phyloP scores from a whole-genome alignment of 192 early-diverging fungal species.

The Allomyces javanicus region DNA sequence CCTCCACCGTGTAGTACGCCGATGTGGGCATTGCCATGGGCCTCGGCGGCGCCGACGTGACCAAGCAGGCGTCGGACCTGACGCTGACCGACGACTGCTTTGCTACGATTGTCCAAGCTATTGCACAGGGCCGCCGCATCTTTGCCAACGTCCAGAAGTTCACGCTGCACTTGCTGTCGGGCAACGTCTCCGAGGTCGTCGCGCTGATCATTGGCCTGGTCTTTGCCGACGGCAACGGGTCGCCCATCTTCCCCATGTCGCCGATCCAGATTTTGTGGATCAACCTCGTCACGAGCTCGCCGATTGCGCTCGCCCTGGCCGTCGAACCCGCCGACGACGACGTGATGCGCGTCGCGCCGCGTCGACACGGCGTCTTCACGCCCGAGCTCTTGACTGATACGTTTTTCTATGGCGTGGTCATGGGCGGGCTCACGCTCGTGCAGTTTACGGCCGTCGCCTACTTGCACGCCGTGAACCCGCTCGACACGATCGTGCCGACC shows the following conservation, averaged over 20 bases:
- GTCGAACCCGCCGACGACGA: constrained; percentile 69
- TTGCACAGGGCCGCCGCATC: constrained; percentile 79
- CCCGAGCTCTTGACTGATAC: constrained; percentile 46
- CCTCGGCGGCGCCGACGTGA: constrained; percentile 83
- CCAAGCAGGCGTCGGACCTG: constrained; percentile 96
- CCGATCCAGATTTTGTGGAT: constrained; percentile 61
- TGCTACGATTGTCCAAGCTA: constrained; percentile 75
- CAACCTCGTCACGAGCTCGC: constrained; percentile 62
- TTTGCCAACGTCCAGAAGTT: constrained; percentile 98
- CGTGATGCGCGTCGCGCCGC: constrained; percentile 67
- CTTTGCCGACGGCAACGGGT: constrained; percentile 34
- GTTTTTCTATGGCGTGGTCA: constrained; percentile 35
- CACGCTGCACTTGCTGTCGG: constrained; percentile 84
- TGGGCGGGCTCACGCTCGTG: constrained; percentile 51
- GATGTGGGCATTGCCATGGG: constrained; percentile 98
- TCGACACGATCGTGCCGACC: constrained; percentile 1
- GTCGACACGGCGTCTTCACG: constrained; percentile 7
- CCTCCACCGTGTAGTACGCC: constrained; percentile 77
- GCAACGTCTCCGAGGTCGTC: constrained; percentile 95
- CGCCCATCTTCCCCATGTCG: constrained; percentile 53
- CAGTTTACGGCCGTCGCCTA: constrained; percentile 46
- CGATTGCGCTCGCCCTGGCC: constrained; percentile 67
- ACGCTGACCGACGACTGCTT: constrained; percentile 92
- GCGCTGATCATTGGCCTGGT: constrained; percentile 79
- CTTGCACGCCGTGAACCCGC: constrained; percentile 32